Percentiles rank a stretch among this genome's conserved stretches.
Conservation (phyloP, 2,329 filamentous ascomycete genomes). For the Fusarium pseudocircinatum region DNA sequence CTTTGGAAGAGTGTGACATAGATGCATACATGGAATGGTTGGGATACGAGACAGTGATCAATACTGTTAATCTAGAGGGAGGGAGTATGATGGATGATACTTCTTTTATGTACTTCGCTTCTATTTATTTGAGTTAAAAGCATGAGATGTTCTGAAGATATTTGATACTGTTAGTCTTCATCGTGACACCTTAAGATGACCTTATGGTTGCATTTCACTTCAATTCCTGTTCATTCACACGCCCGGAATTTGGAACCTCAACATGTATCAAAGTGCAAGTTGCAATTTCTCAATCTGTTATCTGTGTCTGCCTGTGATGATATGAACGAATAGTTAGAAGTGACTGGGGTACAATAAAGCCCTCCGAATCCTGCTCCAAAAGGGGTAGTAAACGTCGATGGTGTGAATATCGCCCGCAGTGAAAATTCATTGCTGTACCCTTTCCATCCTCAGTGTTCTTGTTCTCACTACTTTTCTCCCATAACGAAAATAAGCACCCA, state of each 20-base stretch:
- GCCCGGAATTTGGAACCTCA: neutral
- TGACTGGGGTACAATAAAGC: neutral
- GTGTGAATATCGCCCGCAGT: too few relatives aligned
- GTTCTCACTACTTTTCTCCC: neutral
- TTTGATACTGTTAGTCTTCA: neutral
- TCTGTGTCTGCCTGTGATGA: neutral
- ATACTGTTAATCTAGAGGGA: neutral
- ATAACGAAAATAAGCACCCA: neutral
- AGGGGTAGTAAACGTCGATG: neutral
- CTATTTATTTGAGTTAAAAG: slow-evolving; percentile 16
- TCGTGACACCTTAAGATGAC: neutral
- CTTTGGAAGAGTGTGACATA: slow-evolving; percentile 3
- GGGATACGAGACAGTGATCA: slow-evolving; percentile 1
- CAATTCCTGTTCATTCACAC: neutral
- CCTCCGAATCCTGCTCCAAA: neutral
- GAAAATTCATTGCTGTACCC: neutral
- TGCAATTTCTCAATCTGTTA: neutral
- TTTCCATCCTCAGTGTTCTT: neutral
- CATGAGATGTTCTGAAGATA: neutral
- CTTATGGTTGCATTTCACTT: neutral
- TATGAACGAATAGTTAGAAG: neutral
- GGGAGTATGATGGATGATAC: neutral
- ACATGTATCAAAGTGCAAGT: neutral
- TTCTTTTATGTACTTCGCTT: slow-evolving; percentile 27
- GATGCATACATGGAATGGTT: slow-evolving; percentile 1